These are phyloP conservation scores for Alternaria incomplexa DNA, from an alignment of 2,329 filamentous ascomycete genomes.

Conservation along the genomic window DNA sequence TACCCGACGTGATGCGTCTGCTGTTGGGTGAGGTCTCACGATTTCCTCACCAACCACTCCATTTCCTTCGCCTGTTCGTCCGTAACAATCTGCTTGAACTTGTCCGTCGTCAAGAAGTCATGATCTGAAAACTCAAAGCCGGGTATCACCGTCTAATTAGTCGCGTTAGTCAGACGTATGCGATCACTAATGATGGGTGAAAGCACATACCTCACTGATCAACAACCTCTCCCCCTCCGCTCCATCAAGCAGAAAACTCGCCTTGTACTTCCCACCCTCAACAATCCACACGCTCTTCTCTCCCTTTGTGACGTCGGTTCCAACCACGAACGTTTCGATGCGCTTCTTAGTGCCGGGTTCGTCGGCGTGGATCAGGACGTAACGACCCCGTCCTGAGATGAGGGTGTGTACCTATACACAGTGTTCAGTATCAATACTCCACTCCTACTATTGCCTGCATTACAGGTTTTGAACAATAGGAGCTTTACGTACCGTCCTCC, in stretches of 20 bases:
- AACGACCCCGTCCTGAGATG: constrained; percentile 67
- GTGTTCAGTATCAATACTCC: no score
- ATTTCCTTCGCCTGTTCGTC: constrained; percentile 58
- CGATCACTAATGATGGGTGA: background rate
- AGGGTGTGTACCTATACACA: constrained; percentile 70
- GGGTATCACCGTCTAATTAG: constrained; percentile 64
- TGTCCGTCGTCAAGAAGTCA: constrained; percentile 63
- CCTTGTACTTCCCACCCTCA: constrained; percentile 71
- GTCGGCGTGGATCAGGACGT: constrained; percentile 68
- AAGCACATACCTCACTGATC: constrained; percentile 62
- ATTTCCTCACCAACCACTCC: constrained; percentile 48
- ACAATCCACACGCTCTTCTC: constrained; percentile 73
- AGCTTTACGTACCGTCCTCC: constrained; percentile 58
- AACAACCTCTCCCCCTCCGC: constrained; percentile 59
- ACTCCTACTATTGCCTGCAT: no score
- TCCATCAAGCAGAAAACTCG: constrained; percentile 62
- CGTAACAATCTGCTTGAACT: constrained; percentile 58
- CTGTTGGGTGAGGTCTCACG: background rate
- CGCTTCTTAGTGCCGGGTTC: constrained; percentile 56
- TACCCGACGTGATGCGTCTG: background rate
- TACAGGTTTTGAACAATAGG: no score
- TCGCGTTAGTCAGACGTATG: background rate
- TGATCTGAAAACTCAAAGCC: constrained; percentile 73
- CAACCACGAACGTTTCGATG: constrained; percentile 70
- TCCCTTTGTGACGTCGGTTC: constrained; percentile 61